Conservation (phyloP, 345 rosid species). For the Reutealis trisperma region DNA sequence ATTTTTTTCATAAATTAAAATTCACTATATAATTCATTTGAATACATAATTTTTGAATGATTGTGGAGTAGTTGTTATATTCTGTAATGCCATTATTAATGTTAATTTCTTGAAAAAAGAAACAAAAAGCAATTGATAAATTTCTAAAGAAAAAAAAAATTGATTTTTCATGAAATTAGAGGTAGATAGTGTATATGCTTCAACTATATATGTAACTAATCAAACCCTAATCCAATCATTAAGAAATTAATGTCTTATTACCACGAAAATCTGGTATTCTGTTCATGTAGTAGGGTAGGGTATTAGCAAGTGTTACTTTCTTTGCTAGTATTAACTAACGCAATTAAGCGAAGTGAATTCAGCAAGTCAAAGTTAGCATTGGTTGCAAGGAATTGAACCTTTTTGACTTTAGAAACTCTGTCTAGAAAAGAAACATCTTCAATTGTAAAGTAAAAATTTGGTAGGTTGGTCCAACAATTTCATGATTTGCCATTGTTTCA, state of each 20-base stretch:
- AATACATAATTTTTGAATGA: background rate
- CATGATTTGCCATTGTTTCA: background rate
- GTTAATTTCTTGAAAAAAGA: background rate
- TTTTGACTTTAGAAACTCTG: conserved; percentile 22
- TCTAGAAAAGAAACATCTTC: conserved; percentile 1
- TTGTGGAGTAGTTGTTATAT: background rate
- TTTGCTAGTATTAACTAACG: background rate
- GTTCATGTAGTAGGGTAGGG: no score
- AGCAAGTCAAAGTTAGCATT: background rate
- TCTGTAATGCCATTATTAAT: background rate
- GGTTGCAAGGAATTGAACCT: conserved; percentile 16
- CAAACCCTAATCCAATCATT: background rate
- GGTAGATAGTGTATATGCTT: no score
- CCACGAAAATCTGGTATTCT: no score
- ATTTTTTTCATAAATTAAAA: no score
- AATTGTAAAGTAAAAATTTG: conserved; percentile 11
- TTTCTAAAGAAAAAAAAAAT: background rate
- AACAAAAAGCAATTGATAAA: background rate
- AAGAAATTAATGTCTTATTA: background rate
- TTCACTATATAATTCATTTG: background rate
- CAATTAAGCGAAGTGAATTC: background rate
- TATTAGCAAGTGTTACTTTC: background rate
- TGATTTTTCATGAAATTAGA: background rate
- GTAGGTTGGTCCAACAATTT: conserved; percentile 24
- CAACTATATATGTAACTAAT: background rate